Evolutionary conservation across 2,329 filamentous ascomycete species (phyloP), one percentile per base, ranked within the genome.

Genomic region (Paecilomyces dactylethromorphus): DNA sequence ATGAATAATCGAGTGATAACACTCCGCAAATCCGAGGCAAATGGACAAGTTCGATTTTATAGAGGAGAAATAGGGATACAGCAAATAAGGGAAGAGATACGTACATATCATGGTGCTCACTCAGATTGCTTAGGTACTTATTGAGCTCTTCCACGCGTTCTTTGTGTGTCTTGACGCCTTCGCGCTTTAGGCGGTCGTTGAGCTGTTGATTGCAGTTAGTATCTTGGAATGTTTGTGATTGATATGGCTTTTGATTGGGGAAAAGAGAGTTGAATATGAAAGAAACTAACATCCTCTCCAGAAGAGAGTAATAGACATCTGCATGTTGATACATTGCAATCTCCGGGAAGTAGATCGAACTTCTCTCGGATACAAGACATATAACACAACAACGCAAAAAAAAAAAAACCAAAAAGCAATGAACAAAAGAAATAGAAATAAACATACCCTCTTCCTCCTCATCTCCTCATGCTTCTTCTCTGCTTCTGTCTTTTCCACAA

Each of bases 61-160:
- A 26, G 24, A 5, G 24, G 24, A 11, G 15, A 21, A 51, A 51
- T 13, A n/a, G 15, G 22, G 8, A 51, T 51, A 13, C 22, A 10
- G 4, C 8, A 29, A 12, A 10, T 12, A 21, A 24, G 21, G 50
- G 31, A 15, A 24, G 39, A 55, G 24, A 26, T 32, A 74, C 79
- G 66, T 76, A 82, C 92, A 99, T 99, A 73, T 99, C 94, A 75
- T 99, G 93, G 78, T 99, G 94, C 77, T 99, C 94, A 76, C 91
- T 96, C 69, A 99, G 77, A 64, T 87, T 89, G 64, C 91, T 94
- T 35, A 99, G 79, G 73, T 97, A 97, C 63, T 90, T 91, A 73
- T 99, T 99, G 66, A 97, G 79, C 73, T 97, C 92, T 74, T 97
- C 92, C 51, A 99, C 93, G 11, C 91, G 87, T 79, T 99, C 90